phyloP scores from a whole-genome alignment of 2,329 filamentous ascomycete species.

The Coniosporium tulheliwenetii region DNA sequence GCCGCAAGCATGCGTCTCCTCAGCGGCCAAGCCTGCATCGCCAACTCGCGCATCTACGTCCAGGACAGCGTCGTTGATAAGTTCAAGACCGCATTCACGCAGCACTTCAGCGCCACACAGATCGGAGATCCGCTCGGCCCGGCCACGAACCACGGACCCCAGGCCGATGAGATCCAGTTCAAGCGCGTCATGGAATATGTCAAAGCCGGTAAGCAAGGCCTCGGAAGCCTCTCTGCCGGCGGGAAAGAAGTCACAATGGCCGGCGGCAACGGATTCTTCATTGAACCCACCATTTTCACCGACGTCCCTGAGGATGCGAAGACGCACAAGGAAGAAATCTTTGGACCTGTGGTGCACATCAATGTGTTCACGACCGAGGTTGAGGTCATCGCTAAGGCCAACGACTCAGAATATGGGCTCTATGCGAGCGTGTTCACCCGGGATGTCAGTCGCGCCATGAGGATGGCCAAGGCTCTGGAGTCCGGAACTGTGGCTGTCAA shows the following conservation, averaged over 20 bases:
- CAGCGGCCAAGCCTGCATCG: constrained; percentile 45
- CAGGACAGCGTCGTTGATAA: constrained; percentile 34
- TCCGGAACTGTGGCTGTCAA: constrained; percentile 24
- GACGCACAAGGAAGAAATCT: constrained; percentile 20
- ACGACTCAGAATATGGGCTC: constrained; percentile 21
- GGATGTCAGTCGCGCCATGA: constrained; percentile 18
- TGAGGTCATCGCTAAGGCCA: constrained; percentile 19
- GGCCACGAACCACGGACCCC: constrained; percentile 25
- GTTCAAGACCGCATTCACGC: constrained; percentile 25
- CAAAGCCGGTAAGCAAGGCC: constrained; percentile 13
- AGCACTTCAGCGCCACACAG: constrained; percentile 13
- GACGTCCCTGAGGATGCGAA: constrained; percentile 24
- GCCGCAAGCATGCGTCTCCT: constrained; percentile 36
- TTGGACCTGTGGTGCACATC: constrained; percentile 21
- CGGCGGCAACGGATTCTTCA: constrained; percentile 22
- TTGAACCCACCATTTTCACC: constrained; percentile 32
- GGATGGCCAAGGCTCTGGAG: constrained; percentile 24
- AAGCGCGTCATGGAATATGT: constrained; percentile 30
- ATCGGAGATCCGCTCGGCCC: constrained; percentile 12
- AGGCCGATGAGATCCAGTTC: constrained; percentile 35
- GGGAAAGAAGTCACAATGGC: constrained; percentile 5
- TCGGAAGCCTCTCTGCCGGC: constrained; percentile 10
- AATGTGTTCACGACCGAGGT: constrained; percentile 19
- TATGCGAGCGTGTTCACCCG: constrained; percentile 22
- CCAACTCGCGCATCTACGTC: constrained; percentile 42